Evolutionary conservation across 345 rosid genomes (phyloP), one percentile per base, ranked within the genome.

Genomic region (Populus nigra): DNA sequence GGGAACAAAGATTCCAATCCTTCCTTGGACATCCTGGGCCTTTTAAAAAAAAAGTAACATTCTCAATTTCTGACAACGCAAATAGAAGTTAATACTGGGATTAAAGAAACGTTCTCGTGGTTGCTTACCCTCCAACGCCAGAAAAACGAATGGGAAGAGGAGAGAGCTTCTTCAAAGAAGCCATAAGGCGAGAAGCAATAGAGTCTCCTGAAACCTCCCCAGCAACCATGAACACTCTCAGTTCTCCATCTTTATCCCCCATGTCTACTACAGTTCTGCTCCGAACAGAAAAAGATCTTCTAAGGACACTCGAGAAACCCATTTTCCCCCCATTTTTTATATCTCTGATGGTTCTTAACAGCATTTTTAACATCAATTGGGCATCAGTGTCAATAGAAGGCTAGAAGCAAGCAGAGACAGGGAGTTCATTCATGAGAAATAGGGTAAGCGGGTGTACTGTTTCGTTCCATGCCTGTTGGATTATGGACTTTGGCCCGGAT

Each of bases 141-240:
- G 94, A 82, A 86, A 93, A 92, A 35, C 93, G 88, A 33, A 96
- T 69, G 5, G 96, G 92, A 16, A 85, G 69, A 79, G 92, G 93
- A 63, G 90, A 91, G 63, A 96, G 89, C 15, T 84, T 83, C 79
- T 88, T 91, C 74, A 93, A 84, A 15, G 97, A 90, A 16, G 86
- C 55, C 97, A 93, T 96, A 73, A 96, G 96, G 79, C 97, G 97
- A 79, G 93, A 90, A 50, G 83, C 97, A 35, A 96, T 90, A 73
- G 90, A 78, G 76, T 96, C 98, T 35, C 98, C 99, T 39, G 98
- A 93, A 75, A 92, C 96, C 84, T 96, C 99, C 13, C 98, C 99
- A 20, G 98, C 87, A 68, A 92, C 90, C 62, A 93, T 66, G 83
- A 93, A 95, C 53, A 90, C 88, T 53, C 93, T 92, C 9, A 96